Conservation (phyloP, 257 asterid species). For the Przewalskia tangutica region DNA sequence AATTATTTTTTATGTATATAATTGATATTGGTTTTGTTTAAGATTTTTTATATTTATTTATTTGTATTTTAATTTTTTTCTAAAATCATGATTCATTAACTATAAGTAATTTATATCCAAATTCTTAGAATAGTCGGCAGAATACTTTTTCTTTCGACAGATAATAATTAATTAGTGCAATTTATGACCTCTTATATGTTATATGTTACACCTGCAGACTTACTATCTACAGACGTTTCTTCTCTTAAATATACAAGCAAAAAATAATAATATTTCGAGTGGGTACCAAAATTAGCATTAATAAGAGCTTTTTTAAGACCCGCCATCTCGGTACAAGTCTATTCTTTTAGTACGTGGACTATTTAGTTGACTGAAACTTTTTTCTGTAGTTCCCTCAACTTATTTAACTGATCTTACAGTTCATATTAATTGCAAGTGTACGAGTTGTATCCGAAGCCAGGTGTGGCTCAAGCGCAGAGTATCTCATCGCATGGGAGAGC, state of each 20-base stretch:
- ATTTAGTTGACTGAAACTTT: neutral
- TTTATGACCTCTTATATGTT: neutral
- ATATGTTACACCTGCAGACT: neutral
- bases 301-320: neutral
- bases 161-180: neutral
- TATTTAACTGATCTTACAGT: neutral
- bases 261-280: neutral
- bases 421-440: neutral
- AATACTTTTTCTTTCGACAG: neutral
- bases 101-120: neutral
- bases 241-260: neutral
- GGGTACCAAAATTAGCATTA: neutral
- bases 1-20: neutral
- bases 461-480: too few relatives aligned
- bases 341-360: neutral
- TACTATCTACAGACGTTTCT: neutral
- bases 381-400: neutral
- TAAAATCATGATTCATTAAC: too few relatives aligned
- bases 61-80: neutral
- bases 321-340: slow-evolving; percentile 1
- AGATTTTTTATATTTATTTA: neutral
- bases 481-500: too few relatives aligned
- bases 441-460: too few relatives aligned
- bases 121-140: neutral
- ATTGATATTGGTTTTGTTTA: neutral